phyloP scores from a whole-genome alignment of 129 eudicot species.

The Chrysanthemum seticuspe region DNA sequence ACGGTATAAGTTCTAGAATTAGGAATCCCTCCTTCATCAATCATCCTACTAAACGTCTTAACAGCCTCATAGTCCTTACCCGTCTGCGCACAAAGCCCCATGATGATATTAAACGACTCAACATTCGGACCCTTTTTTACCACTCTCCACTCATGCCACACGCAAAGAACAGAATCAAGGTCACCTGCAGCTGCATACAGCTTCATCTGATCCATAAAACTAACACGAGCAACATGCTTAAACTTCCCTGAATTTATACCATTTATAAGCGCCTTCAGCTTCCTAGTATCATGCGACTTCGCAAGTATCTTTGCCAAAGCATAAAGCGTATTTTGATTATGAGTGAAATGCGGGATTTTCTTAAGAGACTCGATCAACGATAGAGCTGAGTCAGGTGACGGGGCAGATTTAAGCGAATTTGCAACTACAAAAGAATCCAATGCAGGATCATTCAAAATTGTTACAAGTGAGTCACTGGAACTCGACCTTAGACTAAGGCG shows the following conservation, averaged over 20 bases:
- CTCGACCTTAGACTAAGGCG: conserved; percentile 56
- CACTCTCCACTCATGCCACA: conserved; percentile 69
- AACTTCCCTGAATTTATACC: conserved; percentile 72
- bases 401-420: conserved; percentile 72
- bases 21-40: conserved; percentile 76
- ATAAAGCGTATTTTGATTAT: conserved; percentile 64
- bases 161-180: conserved; percentile 52
- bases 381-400: conserved; percentile 73
- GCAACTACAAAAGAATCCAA: conserved; percentile 83
- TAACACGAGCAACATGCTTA: conserved; percentile 47
- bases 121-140: conserved; percentile 51
- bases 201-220: conserved; percentile 76
- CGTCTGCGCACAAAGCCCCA: conserved; percentile 57
- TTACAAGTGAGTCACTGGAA: conserved; percentile 41
- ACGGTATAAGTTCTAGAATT: conserved; percentile 77
- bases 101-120: conserved; percentile 72
- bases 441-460: conserved; percentile 50
- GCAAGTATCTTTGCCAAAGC: conserved; percentile 81
- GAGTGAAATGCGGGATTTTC: conserved; percentile 51
- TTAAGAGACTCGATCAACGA: conserved; percentile 60
- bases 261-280: conserved; percentile 54
- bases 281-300: conserved; percentile 43
- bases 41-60: conserved; percentile 51
- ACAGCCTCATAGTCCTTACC: conserved; percentile 69
- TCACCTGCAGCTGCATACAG: conserved; percentile 71